These are phyloP conservation scores for Orbilia brochopaga DNA, from an alignment of 2,329 filamentous ascomycete genomes.

Conservation along the genomic window DNA sequence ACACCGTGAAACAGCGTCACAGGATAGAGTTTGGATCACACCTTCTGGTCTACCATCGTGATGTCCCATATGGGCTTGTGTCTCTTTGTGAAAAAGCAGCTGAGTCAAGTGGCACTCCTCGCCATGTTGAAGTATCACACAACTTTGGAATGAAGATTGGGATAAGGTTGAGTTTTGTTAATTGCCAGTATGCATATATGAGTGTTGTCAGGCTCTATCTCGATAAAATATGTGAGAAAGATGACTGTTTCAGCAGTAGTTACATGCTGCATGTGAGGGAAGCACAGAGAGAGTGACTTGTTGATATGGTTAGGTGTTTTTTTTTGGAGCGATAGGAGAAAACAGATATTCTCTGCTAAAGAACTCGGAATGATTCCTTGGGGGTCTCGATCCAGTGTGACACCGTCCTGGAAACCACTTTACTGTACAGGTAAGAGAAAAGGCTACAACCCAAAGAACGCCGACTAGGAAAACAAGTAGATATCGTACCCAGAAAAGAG, in stretches of 20 bases:
- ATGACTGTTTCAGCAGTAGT: not conserved
- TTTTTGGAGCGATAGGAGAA: not conserved
- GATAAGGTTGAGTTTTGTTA: not conserved
- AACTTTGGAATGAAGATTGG: slow-evolving; percentile 20
- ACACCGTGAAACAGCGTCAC: slow-evolving; percentile 9
- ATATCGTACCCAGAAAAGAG: slow-evolving; percentile 8
- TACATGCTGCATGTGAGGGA: not conserved
- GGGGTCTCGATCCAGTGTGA: slow-evolving; percentile 12
- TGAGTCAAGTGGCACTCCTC: slow-evolving; percentile 19
- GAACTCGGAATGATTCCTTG: not conserved
- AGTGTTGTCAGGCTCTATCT: slow-evolving; percentile 15
- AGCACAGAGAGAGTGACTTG: too few species aligned
- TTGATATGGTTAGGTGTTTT: not conserved
- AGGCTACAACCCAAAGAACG: slow-evolving; percentile 13
- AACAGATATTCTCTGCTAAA: not conserved
- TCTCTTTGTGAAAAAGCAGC: not conserved
- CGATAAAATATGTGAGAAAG: slow-evolving; percentile 4
- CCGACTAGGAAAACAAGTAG: slow-evolving; percentile 4
- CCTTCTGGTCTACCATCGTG: slow-evolving; percentile 15
- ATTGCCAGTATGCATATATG: too few species aligned
- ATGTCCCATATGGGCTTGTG: slow-evolving; percentile 25
- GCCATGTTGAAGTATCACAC: slow-evolving; percentile 30
- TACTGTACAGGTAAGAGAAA: slow-evolving; percentile 37
- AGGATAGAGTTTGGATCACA: slow-evolving; percentile 24
- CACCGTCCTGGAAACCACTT: slow-evolving; percentile 7